Base-by-base conservation (phyloP, 495 filamentous ascomycete species). In the Aspergillus incahuasiensis region DNA sequence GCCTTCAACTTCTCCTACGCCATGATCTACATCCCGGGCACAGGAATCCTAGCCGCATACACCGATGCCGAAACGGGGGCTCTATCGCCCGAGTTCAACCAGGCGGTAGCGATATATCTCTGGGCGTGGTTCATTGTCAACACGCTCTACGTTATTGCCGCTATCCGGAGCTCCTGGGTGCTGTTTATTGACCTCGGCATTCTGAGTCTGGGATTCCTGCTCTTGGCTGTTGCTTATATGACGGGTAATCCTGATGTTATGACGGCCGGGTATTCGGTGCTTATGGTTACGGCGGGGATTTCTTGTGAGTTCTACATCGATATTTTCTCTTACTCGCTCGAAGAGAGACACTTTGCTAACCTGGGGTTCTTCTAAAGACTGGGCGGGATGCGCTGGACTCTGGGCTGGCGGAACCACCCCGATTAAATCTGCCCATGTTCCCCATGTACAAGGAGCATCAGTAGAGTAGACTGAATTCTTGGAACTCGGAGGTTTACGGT, bases 1-100 rank as follows among this genome's bases (percentile, higher is more conserved):
- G 45, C 45, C 0, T 48, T 48, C 28, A 48, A 48, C 45, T 48
- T 48, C 45, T 48, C 45, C 24, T 48, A 48, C 25, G 45, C 45
- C 13, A 48, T 48, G 45, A 48, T 48, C 24, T 48, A 34, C 22
- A 25, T 48, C 28, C 25, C 45, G 5, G 45, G 45, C 15, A 48
- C 45, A 6, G 25, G 45, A 0, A 48, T 48, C 0, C 4, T 48
- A 13, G 45, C 45, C 15, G 25, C 45, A 18, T 48, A 48, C 25
- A 48, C 45, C 18, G 45, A 48, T n/a, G 13, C n/a, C 12, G 45
- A 35, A 12, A 48, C 45, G 9, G 45, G 45, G 7, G 45, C n/a
- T 3, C 45, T 48, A 6, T 13, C n/a, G 9, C 21, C 21, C 6
- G 45, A 48, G 25, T 48, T 34, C 45, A 25, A 48, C 28, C 45